Percentiles rank a stretch among this genome's conserved stretches.
phyloP scores from a whole-genome alignment of 2,329 filamentous ascomycete species.

The Apiospora marii region DNA sequence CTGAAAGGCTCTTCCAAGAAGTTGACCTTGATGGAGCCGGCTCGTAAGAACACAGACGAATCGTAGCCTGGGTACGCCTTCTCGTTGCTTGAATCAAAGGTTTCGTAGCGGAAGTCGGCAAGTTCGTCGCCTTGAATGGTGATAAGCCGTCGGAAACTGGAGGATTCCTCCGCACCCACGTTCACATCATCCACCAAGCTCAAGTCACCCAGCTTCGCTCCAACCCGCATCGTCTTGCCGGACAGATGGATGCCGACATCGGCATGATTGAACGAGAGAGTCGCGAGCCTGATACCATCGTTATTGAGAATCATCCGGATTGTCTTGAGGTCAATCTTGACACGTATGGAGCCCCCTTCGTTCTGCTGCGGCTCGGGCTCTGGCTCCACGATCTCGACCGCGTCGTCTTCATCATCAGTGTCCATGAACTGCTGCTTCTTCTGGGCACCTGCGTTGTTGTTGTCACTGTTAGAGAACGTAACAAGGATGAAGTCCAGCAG shows the following conservation, averaged over 20 bases:
- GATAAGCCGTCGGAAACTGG: constrained; percentile 83
- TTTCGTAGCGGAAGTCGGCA: constrained; percentile 97
- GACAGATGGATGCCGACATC: constrained; percentile 90
- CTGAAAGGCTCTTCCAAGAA: constrained; percentile 97
- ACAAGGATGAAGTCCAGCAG: constrained; percentile 92
- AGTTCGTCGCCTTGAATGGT: constrained; percentile 96
- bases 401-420: constrained; percentile 45
- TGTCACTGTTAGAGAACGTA: constrained; percentile 77
- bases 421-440: constrained; percentile 30
- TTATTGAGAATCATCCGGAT: constrained; percentile 97
- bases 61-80: constrained; percentile 92
- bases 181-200: constrained; percentile 94
- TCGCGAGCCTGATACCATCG: constrained; percentile 93
- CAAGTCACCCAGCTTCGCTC: constrained; percentile 85
- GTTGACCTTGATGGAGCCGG: constrained; percentile 95
- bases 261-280: constrained; percentile 89
- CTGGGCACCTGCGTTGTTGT: constrained; percentile 31
- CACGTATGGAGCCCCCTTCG: constrained; percentile 80
- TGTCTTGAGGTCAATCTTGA: constrained; percentile 92
- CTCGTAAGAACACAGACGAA: constrained; percentile 86
- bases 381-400: constrained; percentile 48
- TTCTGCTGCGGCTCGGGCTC: constrained; percentile 45
- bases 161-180: constrained; percentile 82
- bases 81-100: constrained; percentile 76
- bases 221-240: constrained; percentile 86